Evolutionary conservation across 169 alveolate species (phyloP).

Genomic region (Plasmodium adleri): DNA sequence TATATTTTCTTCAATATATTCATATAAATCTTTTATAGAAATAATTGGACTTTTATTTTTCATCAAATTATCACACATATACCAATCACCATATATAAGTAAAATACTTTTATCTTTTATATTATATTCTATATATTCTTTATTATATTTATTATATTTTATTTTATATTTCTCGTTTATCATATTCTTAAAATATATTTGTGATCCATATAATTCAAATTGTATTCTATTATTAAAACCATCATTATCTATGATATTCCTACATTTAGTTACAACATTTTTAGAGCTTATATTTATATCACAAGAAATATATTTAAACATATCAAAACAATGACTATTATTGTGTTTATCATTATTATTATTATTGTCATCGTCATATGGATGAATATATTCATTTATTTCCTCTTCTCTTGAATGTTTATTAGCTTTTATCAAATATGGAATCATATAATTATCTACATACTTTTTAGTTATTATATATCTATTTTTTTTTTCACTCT

Average conservation of each 20-base stretch:
- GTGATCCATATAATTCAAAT: conserved; percentile 21
- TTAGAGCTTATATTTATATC: too few relatives aligned
- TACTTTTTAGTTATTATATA: conserved; percentile 39
- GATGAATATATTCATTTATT: too few relatives aligned
- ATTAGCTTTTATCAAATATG: conserved; percentile 16
- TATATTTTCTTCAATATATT: conserved; percentile 4
- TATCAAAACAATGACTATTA: too few relatives aligned
- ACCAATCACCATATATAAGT: conserved; percentile 14
- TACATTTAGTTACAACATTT: too few relatives aligned
- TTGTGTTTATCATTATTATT: too few relatives aligned
- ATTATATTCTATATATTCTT: conserved; percentile 5
- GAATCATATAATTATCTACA: conserved; percentile 41
- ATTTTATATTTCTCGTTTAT: not conserved
- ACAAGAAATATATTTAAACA: too few relatives aligned
- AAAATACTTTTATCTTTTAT: conserved; percentile 39
- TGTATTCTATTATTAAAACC: not conserved
- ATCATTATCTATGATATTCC: not conserved
- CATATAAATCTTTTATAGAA: conserved; percentile 15
- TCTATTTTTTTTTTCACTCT: not conserved
- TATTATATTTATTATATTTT: not conserved
- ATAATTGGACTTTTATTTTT: too few relatives aligned
- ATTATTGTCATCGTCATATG: too few relatives aligned
- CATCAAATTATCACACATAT: not conserved
- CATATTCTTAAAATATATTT: conserved; percentile 52
- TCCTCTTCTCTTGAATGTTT: too few relatives aligned